phyloP scores from a whole-genome alignment of 148 eudicot species.

The Vaccinium macrocarpon region DNA sequence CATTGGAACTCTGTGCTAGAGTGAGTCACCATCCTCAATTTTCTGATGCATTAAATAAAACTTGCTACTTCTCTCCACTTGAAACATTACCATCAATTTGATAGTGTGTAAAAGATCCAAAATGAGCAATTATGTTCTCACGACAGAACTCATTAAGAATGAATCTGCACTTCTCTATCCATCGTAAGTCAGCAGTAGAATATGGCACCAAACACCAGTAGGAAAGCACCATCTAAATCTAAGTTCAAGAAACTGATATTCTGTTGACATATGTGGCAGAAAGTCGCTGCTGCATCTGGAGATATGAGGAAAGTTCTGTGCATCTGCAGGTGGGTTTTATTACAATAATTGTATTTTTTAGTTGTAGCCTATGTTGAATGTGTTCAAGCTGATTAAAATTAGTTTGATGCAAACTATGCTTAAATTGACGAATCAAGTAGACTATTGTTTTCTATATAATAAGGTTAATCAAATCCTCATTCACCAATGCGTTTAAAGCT shows the following conservation, averaged over 20 bases:
- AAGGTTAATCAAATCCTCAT: background rate
- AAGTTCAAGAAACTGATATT: background rate
- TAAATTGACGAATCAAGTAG: background rate
- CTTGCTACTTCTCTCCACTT: conserved; percentile 11
- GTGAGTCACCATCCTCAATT: conserved; percentile 42
- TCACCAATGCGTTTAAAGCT: background rate
- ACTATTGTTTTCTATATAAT: background rate
- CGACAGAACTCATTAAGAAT: background rate
- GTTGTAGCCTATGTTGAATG: background rate
- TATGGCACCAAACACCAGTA: conserved; percentile 3
- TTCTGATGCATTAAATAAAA: background rate
- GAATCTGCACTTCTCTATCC: background rate
- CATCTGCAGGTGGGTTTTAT: conserved; percentile 69
- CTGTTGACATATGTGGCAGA: conserved; percentile 43
- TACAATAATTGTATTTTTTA: background rate
- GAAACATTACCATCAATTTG: background rate
- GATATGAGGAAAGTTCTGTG: conserved; percentile 93
- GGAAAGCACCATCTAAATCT: background rate
- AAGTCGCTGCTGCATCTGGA: conserved; percentile 96
- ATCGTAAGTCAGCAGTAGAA: background rate
- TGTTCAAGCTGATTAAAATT: background rate
- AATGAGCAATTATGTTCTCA: background rate
- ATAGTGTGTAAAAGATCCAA: background rate
- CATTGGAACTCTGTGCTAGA: conserved; percentile 94
- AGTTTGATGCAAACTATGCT: conserved; percentile 1